Percentiles rank a stretch among this genome's conserved stretches.
These are phyloP conservation scores for Flaveria floridana DNA, from an alignment of 140 eudicot genomes.

Conservation along the genomic window DNA sequence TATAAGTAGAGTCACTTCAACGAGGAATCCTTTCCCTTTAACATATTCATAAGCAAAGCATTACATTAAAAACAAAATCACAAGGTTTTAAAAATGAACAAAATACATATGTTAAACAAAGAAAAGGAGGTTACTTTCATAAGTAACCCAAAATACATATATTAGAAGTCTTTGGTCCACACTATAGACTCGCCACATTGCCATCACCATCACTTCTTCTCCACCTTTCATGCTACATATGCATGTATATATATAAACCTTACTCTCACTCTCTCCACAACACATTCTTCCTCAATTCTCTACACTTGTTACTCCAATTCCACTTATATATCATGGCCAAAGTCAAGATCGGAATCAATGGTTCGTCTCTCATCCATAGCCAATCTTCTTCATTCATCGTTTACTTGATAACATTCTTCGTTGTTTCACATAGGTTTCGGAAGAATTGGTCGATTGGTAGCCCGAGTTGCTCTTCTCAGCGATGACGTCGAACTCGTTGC, in stretches of 20 bases:
- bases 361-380: conserved; percentile 24
- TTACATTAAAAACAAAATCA: background rate
- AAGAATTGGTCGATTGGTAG: conserved; percentile 64
- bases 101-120: background rate
- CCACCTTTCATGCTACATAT: background rate
- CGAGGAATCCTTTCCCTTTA: too few species aligned
- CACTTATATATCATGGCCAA: conserved; percentile 38
- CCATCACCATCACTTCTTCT: conserved; percentile 26
- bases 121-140: background rate
- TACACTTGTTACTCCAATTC: background rate
- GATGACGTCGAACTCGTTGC: conserved; percentile 68
- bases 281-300: conserved; percentile 4
- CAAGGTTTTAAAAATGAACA: background rate
- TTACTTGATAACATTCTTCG: background rate
- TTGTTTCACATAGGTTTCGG: conserved; percentile 48
- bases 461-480: conserved; percentile 56
- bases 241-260: conserved; percentile 27
- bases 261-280: conserved; percentile 14
- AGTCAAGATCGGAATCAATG: conserved; percentile 60
- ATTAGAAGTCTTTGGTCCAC: conserved; percentile 20
- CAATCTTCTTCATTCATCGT: background rate
- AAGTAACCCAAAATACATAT: background rate
- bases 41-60: too few species aligned
- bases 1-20: too few species aligned
- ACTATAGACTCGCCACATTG: conserved; percentile 23